A percentile compares a stretch with the other conserved stretches of the same genome.
phyloP scores from a whole-genome alignment of 2,329 filamentous ascomycete genomes.

The Waltergamsia citrina region DNA sequence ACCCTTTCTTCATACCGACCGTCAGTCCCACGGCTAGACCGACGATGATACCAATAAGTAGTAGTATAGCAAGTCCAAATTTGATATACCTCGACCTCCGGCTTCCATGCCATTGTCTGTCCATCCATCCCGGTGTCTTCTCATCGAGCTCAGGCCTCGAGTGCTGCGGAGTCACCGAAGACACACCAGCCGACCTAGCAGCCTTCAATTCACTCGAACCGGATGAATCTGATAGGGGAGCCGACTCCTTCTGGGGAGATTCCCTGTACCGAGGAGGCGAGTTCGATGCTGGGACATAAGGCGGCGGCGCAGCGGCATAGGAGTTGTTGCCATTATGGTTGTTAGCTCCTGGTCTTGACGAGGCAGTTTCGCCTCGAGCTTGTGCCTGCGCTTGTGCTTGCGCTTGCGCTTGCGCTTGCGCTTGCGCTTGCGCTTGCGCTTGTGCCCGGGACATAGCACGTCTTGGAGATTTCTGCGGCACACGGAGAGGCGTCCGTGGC shows the following conservation, averaged over 20 bases:
- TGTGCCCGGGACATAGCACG: slow-evolving; percentile 4
- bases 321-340: too few relatives aligned
- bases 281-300: slow-evolving; percentile 1
- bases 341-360: too few relatives aligned
- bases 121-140: not conserved
- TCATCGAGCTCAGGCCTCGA: too few relatives aligned
- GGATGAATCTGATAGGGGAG: too few relatives aligned
- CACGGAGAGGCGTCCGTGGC: slow-evolving; percentile 13
- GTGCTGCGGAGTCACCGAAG: too few relatives aligned
- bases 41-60: slow-evolving; percentile 21
- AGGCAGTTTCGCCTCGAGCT: too few relatives aligned
- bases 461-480: slow-evolving; percentile 18
- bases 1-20: slow-evolving; percentile 27
- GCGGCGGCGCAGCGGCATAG: slow-evolving; percentile 2
- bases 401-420: not conserved
- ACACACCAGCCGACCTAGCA: too few relatives aligned
- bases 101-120: slow-evolving; percentile 4
- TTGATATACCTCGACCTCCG: too few relatives aligned
- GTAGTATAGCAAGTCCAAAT: too few relatives aligned
- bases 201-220: too few relatives aligned
- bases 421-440: not conserved
- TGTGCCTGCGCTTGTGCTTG: not conserved
- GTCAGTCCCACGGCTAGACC: slow-evolving; percentile 29
- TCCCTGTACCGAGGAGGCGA: slow-evolving; percentile 2
- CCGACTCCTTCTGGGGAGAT: too few relatives aligned